These are phyloP conservation scores for Phytopythium kandeliae DNA, from an alignment of 352 stramenopile genomes.

Conservation along the genomic window DNA sequence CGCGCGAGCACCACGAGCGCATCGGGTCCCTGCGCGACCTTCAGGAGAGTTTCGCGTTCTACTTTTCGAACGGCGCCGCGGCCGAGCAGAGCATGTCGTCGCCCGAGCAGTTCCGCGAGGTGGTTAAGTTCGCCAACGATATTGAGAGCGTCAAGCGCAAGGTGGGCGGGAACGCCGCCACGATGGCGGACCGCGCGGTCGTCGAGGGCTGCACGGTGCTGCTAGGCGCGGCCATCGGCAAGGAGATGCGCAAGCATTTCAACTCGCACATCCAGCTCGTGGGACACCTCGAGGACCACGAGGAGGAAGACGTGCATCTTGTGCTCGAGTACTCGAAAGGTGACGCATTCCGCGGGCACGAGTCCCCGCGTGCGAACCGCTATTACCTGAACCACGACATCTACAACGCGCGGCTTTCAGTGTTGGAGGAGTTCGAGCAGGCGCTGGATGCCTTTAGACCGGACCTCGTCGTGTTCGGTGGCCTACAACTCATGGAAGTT, in stretches of 20 bases:
- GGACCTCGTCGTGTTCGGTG: constrained; percentile 75
- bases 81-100: constrained; percentile 82
- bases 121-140: constrained; percentile 62
- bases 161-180: constrained; percentile 75
- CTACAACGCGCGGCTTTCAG: constrained; percentile 73
- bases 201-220: constrained; percentile 69
- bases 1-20: constrained; percentile 59
- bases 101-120: constrained; percentile 62
- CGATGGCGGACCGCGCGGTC: constrained; percentile 65
- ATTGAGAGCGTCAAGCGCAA: constrained; percentile 54
- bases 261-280: constrained; percentile 58
- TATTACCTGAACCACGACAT: constrained; percentile 88
- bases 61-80: constrained; percentile 72
- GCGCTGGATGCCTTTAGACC: constrained; percentile 51
- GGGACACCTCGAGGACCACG: constrained; percentile 43
- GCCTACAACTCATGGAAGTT: constrained; percentile 82
- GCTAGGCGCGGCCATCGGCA: constrained; percentile 68
- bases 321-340: constrained; percentile 74
- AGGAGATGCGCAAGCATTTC: constrained; percentile 69
- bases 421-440: constrained; percentile 71
- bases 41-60: constrained; percentile 80
- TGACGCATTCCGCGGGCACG: constrained; percentile 52
- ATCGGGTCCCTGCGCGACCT: constrained; percentile 56
- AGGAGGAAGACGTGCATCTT: constrained; percentile 75
- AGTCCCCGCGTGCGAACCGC: constrained; percentile 65